A percentile compares a stretch with the other conserved stretches of the same genome.
Evolutionary conservation across 2,329 filamentous ascomycete species (phyloP).

Genomic region (Scedosporium aurantiacum): DNA sequence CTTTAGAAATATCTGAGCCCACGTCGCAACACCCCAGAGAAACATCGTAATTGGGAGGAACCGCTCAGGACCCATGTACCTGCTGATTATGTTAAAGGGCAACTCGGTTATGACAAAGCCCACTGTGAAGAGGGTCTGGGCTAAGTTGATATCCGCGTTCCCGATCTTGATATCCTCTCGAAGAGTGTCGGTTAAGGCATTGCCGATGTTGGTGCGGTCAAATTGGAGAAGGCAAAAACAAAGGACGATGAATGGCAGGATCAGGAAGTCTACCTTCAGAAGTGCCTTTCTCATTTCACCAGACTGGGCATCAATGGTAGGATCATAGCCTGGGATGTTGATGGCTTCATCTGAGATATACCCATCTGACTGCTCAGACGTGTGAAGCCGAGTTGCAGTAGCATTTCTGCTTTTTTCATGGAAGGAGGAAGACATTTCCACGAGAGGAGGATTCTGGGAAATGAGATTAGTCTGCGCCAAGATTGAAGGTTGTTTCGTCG

Average conservation of each 20-base stretch:
- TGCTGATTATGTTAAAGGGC: constrained; percentile 19
- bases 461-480: not conserved
- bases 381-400: no score
- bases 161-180: constrained; percentile 34
- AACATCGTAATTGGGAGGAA: constrained; percentile 20
- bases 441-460: not conserved
- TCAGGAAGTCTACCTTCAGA: constrained; percentile 16
- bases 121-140: constrained; percentile 37
- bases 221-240: constrained; percentile 23
- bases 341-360: constrained; percentile 7
- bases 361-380: no score
- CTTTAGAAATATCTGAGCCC: constrained; percentile 18
- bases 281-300: constrained; percentile 11
- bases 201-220: constrained; percentile 31
- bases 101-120: constrained; percentile 36
- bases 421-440: not conserved
- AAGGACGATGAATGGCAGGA: constrained; percentile 19
- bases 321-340: constrained; percentile 16
- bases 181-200: constrained; percentile 40
- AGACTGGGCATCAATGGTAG: constrained; percentile 9
- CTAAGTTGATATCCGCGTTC: constrained; percentile 39
- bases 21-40: constrained; percentile 18
- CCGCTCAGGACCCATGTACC: constrained; percentile 16
- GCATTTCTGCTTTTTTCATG: not conserved
- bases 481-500: no score